Conservation (phyloP, 805 yeast species). For the Isabelozyma pseudorhagii region DNA sequence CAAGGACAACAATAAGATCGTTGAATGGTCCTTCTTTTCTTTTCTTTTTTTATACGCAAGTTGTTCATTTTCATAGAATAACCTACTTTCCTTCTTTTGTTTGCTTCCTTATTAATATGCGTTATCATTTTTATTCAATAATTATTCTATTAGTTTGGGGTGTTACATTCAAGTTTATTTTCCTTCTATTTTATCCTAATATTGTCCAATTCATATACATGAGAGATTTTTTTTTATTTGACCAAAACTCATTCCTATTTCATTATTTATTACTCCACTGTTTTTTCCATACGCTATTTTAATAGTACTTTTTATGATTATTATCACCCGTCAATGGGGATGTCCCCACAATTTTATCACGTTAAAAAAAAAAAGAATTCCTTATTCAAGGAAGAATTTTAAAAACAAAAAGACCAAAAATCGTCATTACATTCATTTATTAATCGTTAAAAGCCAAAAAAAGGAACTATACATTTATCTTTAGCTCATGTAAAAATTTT, state of each 20-base stretch:
- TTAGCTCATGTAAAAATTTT: constrained; percentile 1
- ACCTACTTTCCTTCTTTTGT: not conserved
- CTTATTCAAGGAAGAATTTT: not conserved
- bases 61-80: not conserved
- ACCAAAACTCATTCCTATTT: not conserved
- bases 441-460: not conserved
- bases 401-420: too few species aligned
- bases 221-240: not conserved
- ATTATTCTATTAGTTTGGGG: not conserved
- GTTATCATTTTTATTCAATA: not conserved
- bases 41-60: not conserved
- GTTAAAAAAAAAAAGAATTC: not conserved
- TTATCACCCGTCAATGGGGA: not conserved
- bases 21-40: not conserved
- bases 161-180: not conserved
- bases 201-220: not conserved
- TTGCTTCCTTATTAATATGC: not conserved
- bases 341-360: not conserved
- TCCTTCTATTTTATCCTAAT: not conserved
- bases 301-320: not conserved
- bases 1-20: constrained; percentile 4
- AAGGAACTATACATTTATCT: not conserved
- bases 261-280: not conserved
- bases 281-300: not conserved
- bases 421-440: not conserved